phyloP scores from a whole-genome alignment of 2,329 filamentous ascomycete genomes.

The Beauveria brongniartii region DNA sequence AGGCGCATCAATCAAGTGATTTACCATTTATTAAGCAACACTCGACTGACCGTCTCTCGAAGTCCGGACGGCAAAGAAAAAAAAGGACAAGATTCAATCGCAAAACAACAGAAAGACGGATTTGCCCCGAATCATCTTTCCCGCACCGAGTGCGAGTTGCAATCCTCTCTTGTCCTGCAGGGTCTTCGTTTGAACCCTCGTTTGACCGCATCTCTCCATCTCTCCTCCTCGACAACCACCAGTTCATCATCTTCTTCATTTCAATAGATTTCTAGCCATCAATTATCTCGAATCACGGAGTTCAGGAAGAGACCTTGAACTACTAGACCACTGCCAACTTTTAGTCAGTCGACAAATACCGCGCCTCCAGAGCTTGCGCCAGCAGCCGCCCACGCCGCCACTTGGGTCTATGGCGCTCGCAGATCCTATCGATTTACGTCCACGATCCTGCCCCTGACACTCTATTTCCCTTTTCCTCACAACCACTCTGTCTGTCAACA shows the following conservation, averaged over 20 bases:
- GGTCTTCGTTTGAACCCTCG: not conserved
- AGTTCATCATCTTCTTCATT: not conserved
- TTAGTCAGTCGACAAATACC: not conserved
- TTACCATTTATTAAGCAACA: not conserved
- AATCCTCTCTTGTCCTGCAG: not conserved
- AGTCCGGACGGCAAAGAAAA: not conserved
- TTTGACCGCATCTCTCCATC: not conserved
- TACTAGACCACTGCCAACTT: not conserved
- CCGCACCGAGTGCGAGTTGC: not conserved
- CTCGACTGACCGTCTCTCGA: not conserved
- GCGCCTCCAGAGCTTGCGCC: not conserved
- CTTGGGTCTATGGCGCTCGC: not conserved
- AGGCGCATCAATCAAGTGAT: not conserved
- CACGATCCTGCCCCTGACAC: slow-evolving; percentile 8
- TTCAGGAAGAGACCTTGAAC: not conserved
- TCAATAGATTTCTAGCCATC: not conserved
- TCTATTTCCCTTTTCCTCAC: not conserved
- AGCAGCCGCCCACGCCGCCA: not conserved
- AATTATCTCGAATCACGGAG: not conserved
- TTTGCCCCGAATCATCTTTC: too few species aligned
- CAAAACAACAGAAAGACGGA: not conserved
- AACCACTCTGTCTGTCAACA: not conserved
- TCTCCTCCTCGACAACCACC: not conserved
- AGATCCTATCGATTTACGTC: slow-evolving; percentile 8
- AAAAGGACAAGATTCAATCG: not conserved